phyloP scores from a whole-genome alignment of 2,329 filamentous ascomycete genomes.

The Botrytis hyacinthi region DNA sequence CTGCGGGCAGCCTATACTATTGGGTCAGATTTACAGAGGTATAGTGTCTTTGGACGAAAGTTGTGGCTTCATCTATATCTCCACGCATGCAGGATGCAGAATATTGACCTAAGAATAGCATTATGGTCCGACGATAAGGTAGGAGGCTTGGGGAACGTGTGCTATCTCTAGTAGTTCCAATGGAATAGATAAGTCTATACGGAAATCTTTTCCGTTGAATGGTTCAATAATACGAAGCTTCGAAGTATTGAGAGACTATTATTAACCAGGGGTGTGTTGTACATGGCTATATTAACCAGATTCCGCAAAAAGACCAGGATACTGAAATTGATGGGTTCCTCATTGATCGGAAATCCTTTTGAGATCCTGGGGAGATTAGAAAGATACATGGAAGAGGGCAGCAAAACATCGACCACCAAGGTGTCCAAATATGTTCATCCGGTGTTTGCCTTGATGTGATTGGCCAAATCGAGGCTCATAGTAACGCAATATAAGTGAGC shows the following conservation, averaged over 20 bases:
- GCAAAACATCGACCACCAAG: neutral
- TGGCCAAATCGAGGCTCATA: neutral
- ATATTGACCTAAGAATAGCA: slow-evolving; percentile 20
- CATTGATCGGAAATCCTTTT: neutral
- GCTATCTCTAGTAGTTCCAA: neutral
- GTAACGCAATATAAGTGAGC: neutral
- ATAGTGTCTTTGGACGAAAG: slow-evolving; percentile 12
- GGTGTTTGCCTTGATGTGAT: neutral
- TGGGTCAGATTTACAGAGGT: slow-evolving; percentile 2
- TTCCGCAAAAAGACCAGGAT: slow-evolving; percentile 1
- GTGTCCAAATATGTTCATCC: neutral
- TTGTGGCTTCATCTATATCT: slow-evolving; percentile 1
- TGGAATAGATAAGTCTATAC: neutral
- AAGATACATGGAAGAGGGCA: neutral
- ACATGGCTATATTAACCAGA: slow-evolving; percentile 1
- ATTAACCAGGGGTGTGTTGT: slow-evolving; percentile 9
- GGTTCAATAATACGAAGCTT: neutral
- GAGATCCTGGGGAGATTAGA: neutral
- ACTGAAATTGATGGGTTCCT: neutral
- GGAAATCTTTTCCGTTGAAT: slow-evolving; percentile 8
- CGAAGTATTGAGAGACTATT: slow-evolving; percentile 1
- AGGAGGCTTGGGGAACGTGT: neutral
- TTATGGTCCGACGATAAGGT: slow-evolving; percentile 5
- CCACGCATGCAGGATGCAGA: neutral
- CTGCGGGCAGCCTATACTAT: slow-evolving; percentile 10